These are phyloP conservation scores for Litsea cubeba DNA, from an alignment of 164 flowering plant species.

Conservation along the genomic window DNA sequence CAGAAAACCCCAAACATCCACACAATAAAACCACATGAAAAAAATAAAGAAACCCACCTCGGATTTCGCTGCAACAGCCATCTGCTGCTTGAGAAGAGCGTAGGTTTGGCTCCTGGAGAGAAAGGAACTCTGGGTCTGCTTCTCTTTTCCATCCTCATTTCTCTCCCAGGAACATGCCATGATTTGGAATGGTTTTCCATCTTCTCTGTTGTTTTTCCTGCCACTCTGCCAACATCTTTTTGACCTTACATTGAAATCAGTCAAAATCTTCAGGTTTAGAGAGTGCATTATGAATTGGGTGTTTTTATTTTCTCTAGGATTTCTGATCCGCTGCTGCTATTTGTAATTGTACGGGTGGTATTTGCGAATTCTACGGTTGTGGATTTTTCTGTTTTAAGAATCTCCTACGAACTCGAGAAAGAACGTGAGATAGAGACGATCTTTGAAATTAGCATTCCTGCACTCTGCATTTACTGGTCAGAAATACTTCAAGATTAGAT, in stretches of 20 bases:
- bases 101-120: constrained; percentile 70
- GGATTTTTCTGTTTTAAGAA: no score
- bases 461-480: no score
- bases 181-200: constrained; percentile 23
- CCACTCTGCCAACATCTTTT: constrained; percentile 10
- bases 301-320: no score
- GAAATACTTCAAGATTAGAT: no score
- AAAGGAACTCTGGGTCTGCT: constrained; percentile 30
- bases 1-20: not conserved
- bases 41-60: constrained; percentile 47
- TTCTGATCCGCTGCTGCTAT: no score
- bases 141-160: constrained; percentile 23
- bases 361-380: no score
- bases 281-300: constrained; percentile 38
- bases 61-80: constrained; percentile 86
- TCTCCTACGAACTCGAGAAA: no score
- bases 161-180: constrained; percentile 44
- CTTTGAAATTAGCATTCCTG: no score
- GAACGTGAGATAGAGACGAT: no score
- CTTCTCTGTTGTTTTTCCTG: constrained; percentile 4
- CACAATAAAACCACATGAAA: not conserved
- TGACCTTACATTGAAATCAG: constrained; percentile 27
- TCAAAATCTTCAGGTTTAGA: constrained; percentile 29
- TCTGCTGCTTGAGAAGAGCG: constrained; percentile 75
- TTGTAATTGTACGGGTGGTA: no score